Evolutionary conservation across 225 moss, liverwort and hornwort genomes (phyloP), one percentile per base, ranked within the genome.

Genomic region (Sphagnum tenellum): DNA sequence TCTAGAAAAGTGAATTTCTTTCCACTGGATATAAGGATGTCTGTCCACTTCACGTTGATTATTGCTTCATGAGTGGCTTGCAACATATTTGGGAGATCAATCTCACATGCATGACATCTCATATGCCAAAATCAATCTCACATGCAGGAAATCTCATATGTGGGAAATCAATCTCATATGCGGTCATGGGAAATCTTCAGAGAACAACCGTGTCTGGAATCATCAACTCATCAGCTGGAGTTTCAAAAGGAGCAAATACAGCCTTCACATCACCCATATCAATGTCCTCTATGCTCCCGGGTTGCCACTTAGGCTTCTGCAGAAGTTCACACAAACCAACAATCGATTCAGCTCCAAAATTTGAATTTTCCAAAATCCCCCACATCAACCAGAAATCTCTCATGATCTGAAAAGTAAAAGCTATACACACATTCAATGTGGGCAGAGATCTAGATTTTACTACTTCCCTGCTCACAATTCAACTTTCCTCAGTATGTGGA

Each of bases 291-390:
- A 86, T 47, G 48, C 74, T 75, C 47, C 75, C 52, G 58, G 86
- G 86, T 63, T 80, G 75, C 86, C 86, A 86, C 78, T 80, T 82
- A 13, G 83, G 86, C 70, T 80, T 83, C 86, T 86, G 80, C 46
- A 71, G 64, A 72, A 29, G 29, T 29, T 29, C 29, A 45, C 44
- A 5, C 47, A 11, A 52, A 50, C 45, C 9, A 66, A 46, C 6
- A 6, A 13, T 5, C 56, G 5, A 12, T 12, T 56, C 56, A 11
- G 11, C 56, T n/a, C 56, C 13, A 56, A 29, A 29, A n/a, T n/a
- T 29, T 29, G 29, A 29, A 29, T 29, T 29, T 29, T 1, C 29
- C 29, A 29, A 29, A 29, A 29, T 29, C 29, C 52, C 52, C 52
- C 52, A 5, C 52, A 52, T 52, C 52, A 52, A 52, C 7, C 59